phyloP scores from a whole-genome alignment of 208 protist species.

The Leishmania lainsoni region DNA sequence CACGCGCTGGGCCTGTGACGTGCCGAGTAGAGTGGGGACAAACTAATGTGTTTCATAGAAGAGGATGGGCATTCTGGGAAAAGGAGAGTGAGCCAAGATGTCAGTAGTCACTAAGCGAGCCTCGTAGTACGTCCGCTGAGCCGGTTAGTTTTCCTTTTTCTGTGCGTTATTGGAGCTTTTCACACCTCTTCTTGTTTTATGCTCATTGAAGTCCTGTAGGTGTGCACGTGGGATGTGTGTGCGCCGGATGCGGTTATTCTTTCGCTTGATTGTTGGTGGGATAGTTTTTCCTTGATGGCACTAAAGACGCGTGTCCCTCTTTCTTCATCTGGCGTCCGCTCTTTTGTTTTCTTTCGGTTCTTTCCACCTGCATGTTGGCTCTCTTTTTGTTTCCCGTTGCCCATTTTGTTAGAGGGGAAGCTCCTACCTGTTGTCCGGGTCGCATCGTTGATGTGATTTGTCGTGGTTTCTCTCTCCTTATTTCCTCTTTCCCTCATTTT shows the following conservation, averaged over 20 bases:
- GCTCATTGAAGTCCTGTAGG: background rate
- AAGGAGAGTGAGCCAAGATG: background rate
- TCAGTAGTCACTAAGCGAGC: background rate
- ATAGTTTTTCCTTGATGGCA: conserved; percentile 1
- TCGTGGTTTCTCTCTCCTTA: conserved; percentile 2
- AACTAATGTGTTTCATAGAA: too few species aligned
- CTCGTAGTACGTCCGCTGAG: background rate
- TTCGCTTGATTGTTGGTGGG: background rate
- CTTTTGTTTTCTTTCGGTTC: background rate
- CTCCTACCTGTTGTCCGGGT: background rate
- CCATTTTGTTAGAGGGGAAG: background rate
- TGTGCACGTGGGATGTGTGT: background rate
- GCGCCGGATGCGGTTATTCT: background rate
- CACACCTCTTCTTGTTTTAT: conserved; percentile 5
- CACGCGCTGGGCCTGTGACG: background rate
- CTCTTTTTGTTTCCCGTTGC: background rate
- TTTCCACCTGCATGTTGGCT: background rate
- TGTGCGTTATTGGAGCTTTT: conserved; percentile 20
- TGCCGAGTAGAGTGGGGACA: too few species aligned
- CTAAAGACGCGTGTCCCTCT: background rate
- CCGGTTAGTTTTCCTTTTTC: conserved; percentile 9
- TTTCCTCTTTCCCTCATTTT: background rate
- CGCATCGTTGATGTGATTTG: background rate
- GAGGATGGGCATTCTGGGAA: background rate
- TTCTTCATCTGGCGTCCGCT: background rate